phyloP scores from a whole-genome alignment of 257 asterid genomes.

The Fraxinus quadrangulata region DNA sequence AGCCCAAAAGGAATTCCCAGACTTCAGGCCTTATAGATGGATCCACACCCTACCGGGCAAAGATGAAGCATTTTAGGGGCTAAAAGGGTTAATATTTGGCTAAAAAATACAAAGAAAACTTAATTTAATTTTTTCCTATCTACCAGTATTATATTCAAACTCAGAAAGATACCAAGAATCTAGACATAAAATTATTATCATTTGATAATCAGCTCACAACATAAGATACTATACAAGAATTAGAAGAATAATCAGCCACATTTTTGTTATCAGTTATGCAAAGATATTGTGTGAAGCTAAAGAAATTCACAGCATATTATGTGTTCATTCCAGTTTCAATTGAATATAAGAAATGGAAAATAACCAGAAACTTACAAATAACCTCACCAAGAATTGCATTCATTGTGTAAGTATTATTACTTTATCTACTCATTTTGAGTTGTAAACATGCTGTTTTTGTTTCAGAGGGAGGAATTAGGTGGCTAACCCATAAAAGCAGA shows the following conservation, averaged over 20 bases:
- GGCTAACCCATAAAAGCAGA: not conserved
- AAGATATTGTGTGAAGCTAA: not conserved
- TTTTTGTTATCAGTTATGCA: not conserved
- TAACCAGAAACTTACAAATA: not conserved
- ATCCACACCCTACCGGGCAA: constrained; percentile 80
- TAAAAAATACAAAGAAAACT: constrained; percentile 5
- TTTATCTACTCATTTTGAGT: constrained; percentile 9
- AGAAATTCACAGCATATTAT: not conserved
- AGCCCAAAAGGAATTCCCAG: constrained; percentile 98
- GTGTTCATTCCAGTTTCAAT: not conserved
- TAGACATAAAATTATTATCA: not conserved
- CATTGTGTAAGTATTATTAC: not conserved
- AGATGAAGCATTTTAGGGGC: constrained; percentile 25
- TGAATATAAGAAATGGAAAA: not conserved
- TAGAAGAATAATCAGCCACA: constrained; percentile 18
- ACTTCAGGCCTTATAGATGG: constrained; percentile 95
- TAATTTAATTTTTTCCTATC: not conserved
- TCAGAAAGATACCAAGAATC: not conserved
- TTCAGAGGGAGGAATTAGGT: constrained; percentile 9
- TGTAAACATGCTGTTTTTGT: not conserved
- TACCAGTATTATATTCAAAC: constrained; percentile 1
- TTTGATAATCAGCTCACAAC: constrained; percentile 14
- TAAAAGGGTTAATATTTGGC: not conserved
- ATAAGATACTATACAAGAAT: constrained; percentile 8
- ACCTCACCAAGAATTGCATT: not conserved